phyloP scores from a whole-genome alignment of 495 filamentous ascomycete genomes.

The Penicillium samsonianum region DNA sequence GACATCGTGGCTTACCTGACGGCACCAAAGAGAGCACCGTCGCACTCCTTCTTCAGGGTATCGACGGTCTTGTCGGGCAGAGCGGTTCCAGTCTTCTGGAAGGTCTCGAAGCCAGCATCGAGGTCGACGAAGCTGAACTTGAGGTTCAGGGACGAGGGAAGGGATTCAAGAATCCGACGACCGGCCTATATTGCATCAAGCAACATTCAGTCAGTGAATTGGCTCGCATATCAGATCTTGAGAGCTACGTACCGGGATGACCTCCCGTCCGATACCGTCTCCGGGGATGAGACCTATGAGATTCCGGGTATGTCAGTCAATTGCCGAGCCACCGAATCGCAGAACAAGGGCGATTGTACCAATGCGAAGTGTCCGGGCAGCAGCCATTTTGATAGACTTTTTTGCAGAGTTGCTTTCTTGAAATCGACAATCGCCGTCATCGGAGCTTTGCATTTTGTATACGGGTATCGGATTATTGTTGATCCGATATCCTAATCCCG shows the following conservation, averaged over 20 bases:
- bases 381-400: slow-evolving; percentile 44
- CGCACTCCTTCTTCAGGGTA: slow-evolving; percentile 80
- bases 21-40: slow-evolving; percentile 95
- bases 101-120: slow-evolving; percentile 88
- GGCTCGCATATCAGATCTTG: slow-evolving; percentile 13
- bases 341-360: slow-evolving; percentile 38
- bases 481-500: slow-evolving; percentile 23
- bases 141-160: slow-evolving; percentile 76
- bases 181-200: slow-evolving; percentile 59
- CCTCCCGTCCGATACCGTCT: slow-evolving; percentile 97
- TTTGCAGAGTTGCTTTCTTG: slow-evolving; percentile 26
- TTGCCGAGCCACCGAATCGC: slow-evolving; percentile 9
- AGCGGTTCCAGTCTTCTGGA: slow-evolving; percentile 82
- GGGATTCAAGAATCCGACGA: slow-evolving; percentile 83
- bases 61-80: slow-evolving; percentile 89
- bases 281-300: slow-evolving; percentile 89
- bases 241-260: slow-evolving; percentile 69
- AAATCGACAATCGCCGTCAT: slow-evolving; percentile 35
- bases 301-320: slow-evolving; percentile 25
- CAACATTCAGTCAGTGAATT: slow-evolving; percentile 18
- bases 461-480: slow-evolving; percentile 26
- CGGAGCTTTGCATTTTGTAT: slow-evolving; percentile 36
- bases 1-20: slow-evolving; percentile 57
- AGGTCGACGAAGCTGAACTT: slow-evolving; percentile 94
- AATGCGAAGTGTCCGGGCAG: slow-evolving; percentile 59